Conservation (phyloP, 805 yeast genomes). For the Peterozyma xylosa region DNA sequence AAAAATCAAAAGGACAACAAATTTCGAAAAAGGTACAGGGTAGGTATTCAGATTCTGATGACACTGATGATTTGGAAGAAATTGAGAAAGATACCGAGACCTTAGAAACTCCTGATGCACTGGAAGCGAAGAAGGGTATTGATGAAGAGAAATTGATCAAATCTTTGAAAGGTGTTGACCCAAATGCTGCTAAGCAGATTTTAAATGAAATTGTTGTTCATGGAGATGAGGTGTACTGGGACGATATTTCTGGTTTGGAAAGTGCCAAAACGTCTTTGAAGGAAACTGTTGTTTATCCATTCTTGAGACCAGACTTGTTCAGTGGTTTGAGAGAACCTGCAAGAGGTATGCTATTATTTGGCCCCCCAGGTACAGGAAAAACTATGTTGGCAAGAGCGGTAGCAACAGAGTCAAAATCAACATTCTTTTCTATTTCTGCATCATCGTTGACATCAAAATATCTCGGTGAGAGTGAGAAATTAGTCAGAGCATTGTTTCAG, state of each 20-base stretch:
- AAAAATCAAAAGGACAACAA: not conserved
- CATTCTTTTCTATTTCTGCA: constrained; percentile 87
- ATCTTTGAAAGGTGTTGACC: constrained; percentile 69
- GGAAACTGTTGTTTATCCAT: constrained; percentile 95
- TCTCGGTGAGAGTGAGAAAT: constrained; percentile 89
- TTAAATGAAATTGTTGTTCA: constrained; percentile 80
- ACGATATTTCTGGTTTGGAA: constrained; percentile 88
- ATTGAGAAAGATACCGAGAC: constrained; percentile 22
- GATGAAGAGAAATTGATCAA: constrained; percentile 29
- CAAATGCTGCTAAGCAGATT: constrained; percentile 71
- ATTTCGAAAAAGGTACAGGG: not conserved
- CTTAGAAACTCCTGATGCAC: constrained; percentile 14
- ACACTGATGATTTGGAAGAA: constrained; percentile 10
- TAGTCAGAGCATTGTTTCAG: constrained; percentile 81
- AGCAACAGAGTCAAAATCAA: constrained; percentile 89
- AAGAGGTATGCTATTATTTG: constrained; percentile 91
- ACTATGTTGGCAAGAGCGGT: constrained; percentile 97
- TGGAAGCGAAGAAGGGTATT: constrained; percentile 8
- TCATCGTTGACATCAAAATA: constrained; percentile 83
- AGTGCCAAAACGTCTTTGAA: constrained; percentile 83
- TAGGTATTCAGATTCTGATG: not conserved
- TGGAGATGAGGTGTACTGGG: constrained; percentile 93
- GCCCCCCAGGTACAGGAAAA: constrained; percentile 99
- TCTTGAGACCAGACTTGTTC: constrained; percentile 87
- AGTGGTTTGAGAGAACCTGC: constrained; percentile 91